phyloP scores from a whole-genome alignment of 148 eudicot species.

The Rhododendron williamsianum region DNA sequence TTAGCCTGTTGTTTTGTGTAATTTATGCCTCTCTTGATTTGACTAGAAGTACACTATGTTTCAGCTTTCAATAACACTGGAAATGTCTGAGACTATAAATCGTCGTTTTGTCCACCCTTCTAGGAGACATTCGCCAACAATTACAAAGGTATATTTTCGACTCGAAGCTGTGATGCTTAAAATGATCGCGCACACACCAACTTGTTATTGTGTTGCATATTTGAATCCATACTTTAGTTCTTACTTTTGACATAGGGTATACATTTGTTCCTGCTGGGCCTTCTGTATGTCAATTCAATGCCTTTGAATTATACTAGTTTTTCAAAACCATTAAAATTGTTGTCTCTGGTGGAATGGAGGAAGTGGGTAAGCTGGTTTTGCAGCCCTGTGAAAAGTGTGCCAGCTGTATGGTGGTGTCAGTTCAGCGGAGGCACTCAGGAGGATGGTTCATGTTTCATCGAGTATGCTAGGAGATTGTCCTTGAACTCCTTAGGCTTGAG shows the following conservation, averaged over 20 bases:
- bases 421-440: neutral
- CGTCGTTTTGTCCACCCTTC: slow-evolving; percentile 82
- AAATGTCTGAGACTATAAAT: slow-evolving; percentile 78
- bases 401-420: neutral
- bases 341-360: neutral
- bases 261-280: neutral
- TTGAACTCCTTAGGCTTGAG: neutral
- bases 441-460: neutral
- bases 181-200: neutral
- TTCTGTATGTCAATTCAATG: neutral
- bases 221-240: neutral
- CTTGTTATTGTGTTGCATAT: neutral
- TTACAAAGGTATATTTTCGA: slow-evolving; percentile 61
- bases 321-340: neutral
- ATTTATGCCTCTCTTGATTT: slow-evolving; percentile 2
- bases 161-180: slow-evolving; percentile 1
- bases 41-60: slow-evolving; percentile 10
- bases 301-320: neutral
- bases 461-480: neutral
- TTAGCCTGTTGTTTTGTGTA: neutral
- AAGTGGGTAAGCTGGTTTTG: neutral
- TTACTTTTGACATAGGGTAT: neutral
- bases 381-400: neutral
- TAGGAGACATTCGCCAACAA: slow-evolving; percentile 79
- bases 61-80: slow-evolving; percentile 88